phyloP scores from a whole-genome alignment of 148 eudicot genomes.

The Amaranthus hypochondriacus region DNA sequence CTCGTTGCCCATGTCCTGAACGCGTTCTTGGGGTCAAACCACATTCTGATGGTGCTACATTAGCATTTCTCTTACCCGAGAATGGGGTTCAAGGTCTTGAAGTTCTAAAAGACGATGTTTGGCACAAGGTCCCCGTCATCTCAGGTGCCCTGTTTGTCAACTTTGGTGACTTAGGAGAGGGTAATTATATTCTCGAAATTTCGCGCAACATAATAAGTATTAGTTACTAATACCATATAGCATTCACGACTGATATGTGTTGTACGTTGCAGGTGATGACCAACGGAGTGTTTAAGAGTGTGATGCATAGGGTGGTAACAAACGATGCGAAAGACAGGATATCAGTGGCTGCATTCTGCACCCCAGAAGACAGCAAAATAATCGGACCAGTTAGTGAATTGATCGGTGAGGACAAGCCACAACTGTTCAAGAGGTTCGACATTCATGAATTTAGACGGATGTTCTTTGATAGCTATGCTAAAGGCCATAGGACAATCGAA shows the following conservation, averaged over 20 bases:
- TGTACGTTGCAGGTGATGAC: conserved; percentile 38
- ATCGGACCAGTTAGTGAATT: conserved; percentile 35
- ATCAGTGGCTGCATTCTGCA: conserved; percentile 34
- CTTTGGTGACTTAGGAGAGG: conserved; percentile 55
- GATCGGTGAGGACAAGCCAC: conserved; percentile 27
- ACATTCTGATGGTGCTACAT: conserved; percentile 44
- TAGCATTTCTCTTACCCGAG: conserved; percentile 34
- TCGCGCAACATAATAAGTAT: not conserved
- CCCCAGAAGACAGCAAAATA: conserved; percentile 24
- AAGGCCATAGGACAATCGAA: conserved; percentile 19
- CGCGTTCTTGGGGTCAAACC: conserved; percentile 42
- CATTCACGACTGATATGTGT: not conserved
- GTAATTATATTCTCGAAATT: conserved; percentile 10
- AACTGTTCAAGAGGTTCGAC: conserved; percentile 33
- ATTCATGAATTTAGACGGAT: conserved; percentile 17
- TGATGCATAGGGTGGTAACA: conserved; percentile 44
- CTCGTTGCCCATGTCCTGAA: conserved; percentile 46
- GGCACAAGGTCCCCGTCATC: conserved; percentile 45
- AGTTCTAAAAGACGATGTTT: conserved; percentile 38
- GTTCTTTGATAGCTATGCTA: conserved; percentile 19
- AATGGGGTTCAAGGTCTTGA: conserved; percentile 52
- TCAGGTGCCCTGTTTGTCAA: conserved; percentile 45
- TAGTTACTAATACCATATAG: not conserved
- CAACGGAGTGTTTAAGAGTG: conserved; percentile 49
- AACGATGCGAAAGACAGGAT: conserved; percentile 32